Percentiles rank a stretch among this genome's conserved stretches.
phyloP scores from a whole-genome alignment of 2,329 filamentous ascomycete species.

The Aspergillus persii region DNA sequence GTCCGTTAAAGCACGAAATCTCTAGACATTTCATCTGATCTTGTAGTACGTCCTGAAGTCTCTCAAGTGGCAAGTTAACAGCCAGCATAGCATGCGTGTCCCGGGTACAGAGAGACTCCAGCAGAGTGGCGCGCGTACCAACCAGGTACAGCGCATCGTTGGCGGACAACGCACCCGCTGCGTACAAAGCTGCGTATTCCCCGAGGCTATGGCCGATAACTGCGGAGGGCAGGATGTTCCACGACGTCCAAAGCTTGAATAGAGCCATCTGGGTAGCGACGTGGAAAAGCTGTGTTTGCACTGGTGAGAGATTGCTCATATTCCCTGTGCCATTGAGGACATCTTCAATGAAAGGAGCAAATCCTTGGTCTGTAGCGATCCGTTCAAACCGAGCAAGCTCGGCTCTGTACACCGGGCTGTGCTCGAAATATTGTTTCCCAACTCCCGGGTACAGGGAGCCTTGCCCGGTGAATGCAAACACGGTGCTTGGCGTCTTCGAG shows the following conservation, averaged over 20 bases:
- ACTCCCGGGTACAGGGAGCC: conserved; percentile 13
- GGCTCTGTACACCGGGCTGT: neutral
- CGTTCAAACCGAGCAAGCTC: neutral
- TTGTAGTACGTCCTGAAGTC: conserved; percentile 40
- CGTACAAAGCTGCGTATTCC: conserved; percentile 37
- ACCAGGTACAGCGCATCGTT: conserved; percentile 60
- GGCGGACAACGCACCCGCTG: conserved; percentile 33
- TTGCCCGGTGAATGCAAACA: conserved; percentile 40
- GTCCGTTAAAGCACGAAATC: conserved; percentile 73
- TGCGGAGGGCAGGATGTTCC: conserved; percentile 44
- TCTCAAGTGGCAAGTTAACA: conserved; percentile 44
- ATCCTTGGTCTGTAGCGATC: neutral
- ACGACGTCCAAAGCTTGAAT: conserved; percentile 26
- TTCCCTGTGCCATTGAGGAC: neutral
- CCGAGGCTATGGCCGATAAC: conserved; percentile 51
- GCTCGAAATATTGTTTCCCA: neutral
- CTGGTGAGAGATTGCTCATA: neutral
- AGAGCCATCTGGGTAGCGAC: conserved; percentile 43
- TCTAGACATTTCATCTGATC: conserved; percentile 38
- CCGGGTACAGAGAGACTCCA: conserved; percentile 63
- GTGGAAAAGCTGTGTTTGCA: conserved; percentile 36
- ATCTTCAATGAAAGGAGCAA: neutral
- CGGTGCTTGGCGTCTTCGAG: conserved; percentile 55
- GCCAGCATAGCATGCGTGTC: conserved; percentile 68
- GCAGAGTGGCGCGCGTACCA: conserved; percentile 64